A percentile compares a stretch with the other conserved stretches of the same genome.
phyloP scores from a whole-genome alignment of 768 basidiomycete species.

The Russula brevipes region DNA sequence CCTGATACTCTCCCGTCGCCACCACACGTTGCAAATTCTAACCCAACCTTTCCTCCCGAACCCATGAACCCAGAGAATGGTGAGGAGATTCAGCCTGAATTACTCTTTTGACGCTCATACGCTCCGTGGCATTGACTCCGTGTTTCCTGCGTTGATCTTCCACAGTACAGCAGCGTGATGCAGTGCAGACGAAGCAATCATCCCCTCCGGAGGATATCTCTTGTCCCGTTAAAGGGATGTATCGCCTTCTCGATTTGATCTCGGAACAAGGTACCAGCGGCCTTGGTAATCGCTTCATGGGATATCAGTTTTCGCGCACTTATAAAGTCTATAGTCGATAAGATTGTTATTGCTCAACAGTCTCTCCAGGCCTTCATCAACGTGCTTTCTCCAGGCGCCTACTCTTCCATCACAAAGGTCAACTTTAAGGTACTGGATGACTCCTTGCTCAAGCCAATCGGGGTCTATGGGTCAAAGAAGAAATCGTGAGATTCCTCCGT shows the following conservation, averaged over 20 bases:
- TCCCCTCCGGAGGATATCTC: conserved; percentile 5
- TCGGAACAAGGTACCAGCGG: conserved; percentile 47
- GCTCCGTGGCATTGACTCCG: background rate
- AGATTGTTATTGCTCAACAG: conserved; percentile 54
- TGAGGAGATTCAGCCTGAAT: background rate
- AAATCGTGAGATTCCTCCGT: conserved; percentile 44
- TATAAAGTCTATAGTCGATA: conserved; percentile 42
- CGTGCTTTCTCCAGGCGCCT: conserved; percentile 45
- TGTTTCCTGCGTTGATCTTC: background rate
- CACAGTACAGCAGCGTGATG: background rate
- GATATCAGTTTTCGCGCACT: background rate
- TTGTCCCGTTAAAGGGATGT: conserved; percentile 42
- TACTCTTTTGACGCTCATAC: background rate
- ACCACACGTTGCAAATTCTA: background rate
- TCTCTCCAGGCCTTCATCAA: conserved; percentile 48
- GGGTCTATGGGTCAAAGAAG: conserved; percentile 52
- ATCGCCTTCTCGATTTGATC: conserved; percentile 50
- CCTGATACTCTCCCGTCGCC: background rate
- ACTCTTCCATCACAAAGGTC: conserved; percentile 49
- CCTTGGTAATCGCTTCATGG: conserved; percentile 37
- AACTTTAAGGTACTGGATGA: conserved; percentile 51
- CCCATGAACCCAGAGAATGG: background rate
- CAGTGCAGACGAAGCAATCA: background rate
- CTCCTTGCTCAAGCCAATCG: conserved; percentile 44
- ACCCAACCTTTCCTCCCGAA: background rate